These are phyloP conservation scores for Backusella macrospora DNA, from an alignment of 192 early-diverging fungal genomes.

Conservation along the genomic window DNA sequence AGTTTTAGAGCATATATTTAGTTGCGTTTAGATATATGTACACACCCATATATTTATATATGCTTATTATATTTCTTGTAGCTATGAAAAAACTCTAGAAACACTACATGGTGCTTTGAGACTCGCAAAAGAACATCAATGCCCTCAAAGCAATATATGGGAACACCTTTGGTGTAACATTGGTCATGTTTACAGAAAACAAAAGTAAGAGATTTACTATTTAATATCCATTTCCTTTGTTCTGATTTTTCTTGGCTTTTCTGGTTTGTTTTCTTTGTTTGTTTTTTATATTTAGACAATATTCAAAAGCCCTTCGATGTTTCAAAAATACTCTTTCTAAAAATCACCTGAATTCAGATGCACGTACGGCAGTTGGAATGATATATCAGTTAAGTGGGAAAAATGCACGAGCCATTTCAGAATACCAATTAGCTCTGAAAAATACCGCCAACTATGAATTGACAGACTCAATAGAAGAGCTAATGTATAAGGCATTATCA, in stretches of 20 bases:
- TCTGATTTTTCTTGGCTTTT: not conserved
- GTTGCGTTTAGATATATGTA: not conserved
- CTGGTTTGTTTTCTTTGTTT: not conserved
- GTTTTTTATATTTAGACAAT: slow-evolving; percentile 38
- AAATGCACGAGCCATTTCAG: slow-evolving; percentile 51
- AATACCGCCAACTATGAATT: not conserved
- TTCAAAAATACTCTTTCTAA: slow-evolving; percentile 45
- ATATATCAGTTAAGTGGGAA: slow-evolving; percentile 60
- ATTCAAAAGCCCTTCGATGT: slow-evolving; percentile 40
- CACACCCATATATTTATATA: not conserved
- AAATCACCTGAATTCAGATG: slow-evolving; percentile 47
- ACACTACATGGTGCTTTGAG: slow-evolving; percentile 57
- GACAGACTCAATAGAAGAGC: not conserved
- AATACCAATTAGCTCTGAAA: slow-evolving; percentile 53
- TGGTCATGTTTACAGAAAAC: slow-evolving; percentile 64
- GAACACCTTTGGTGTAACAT: slow-evolving; percentile 68
- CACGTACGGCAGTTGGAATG: slow-evolving; percentile 53
- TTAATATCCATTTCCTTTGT: not conserved
- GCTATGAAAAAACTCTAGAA: slow-evolving; percentile 55
- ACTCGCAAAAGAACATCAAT: slow-evolving; percentile 50
- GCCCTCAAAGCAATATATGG: slow-evolving; percentile 52
- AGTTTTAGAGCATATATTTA: not conserved
- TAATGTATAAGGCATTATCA: not conserved
- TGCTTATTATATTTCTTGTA: slow-evolving; percentile 25
- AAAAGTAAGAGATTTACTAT: slow-evolving; percentile 47